phyloP scores from a whole-genome alignment of 352 stramenopile genomes.

The Pythium rishiriense region DNA sequence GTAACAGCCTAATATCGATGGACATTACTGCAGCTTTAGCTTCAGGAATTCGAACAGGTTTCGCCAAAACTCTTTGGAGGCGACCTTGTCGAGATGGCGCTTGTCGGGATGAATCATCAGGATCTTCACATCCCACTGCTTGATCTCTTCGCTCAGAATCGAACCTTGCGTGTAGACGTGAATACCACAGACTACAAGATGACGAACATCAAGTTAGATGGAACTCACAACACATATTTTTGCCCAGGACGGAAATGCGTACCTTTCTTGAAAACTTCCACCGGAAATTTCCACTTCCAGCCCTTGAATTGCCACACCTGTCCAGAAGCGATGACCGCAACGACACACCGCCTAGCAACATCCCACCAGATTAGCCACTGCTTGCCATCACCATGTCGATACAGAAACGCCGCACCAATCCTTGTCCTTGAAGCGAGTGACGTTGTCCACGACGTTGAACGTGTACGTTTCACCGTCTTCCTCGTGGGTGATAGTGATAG shows the following conservation, averaged over 20 bases:
- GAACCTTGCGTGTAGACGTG: conserved; percentile 86
- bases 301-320: conserved; percentile 93
- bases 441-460: conserved; percentile 90
- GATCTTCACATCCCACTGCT: conserved; percentile 90
- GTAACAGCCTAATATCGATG: background rate
- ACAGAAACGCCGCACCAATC: conserved; percentile 63
- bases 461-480: conserved; percentile 80
- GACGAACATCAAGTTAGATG: conserved; percentile 2
- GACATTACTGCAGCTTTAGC: conserved; percentile 69
- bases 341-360: conserved; percentile 72
- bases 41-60: conserved; percentile 89
- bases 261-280: conserved; percentile 92
- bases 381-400: background rate
- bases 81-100: conserved; percentile 89
- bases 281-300: conserved; percentile 91
- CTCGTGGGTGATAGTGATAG: conserved; percentile 80
- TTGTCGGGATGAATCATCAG: conserved; percentile 93
- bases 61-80: conserved; percentile 89
- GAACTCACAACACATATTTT: background rate
- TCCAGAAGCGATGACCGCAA: conserved; percentile 88
- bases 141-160: conserved; percentile 78
- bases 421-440: conserved; percentile 81
- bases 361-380: background rate
- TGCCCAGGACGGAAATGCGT: background rate
- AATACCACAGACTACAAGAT: conserved; percentile 67